Conservation (phyloP, 805 yeast species). For the Yamadazyma laniorum region DNA sequence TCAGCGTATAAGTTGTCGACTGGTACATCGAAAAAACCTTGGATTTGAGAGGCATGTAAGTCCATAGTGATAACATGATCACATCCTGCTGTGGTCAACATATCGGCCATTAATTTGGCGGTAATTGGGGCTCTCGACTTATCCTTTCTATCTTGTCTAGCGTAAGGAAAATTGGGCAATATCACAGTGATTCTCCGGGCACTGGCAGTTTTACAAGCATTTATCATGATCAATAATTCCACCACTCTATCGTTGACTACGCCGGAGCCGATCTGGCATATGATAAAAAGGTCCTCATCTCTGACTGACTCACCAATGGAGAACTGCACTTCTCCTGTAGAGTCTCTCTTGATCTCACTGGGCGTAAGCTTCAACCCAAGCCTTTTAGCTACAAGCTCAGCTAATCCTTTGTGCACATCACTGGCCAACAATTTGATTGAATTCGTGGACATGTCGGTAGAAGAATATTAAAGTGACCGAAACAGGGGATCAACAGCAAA, state of each 20-base stretch:
- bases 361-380: constrained; percentile 72
- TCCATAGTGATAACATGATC: constrained; percentile 96
- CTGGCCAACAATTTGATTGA: constrained; percentile 54
- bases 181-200: constrained; percentile 93
- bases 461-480: no score
- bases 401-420: constrained; percentile 84
- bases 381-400: constrained; percentile 66
- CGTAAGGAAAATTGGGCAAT: constrained; percentile 93
- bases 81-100: constrained; percentile 92
- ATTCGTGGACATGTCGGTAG: constrained; percentile 57
- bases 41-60: constrained; percentile 95
- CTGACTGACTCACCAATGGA: constrained; percentile 74
- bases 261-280: constrained; percentile 78
- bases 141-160: constrained; percentile 96
- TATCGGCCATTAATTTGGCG: constrained; percentile 88
- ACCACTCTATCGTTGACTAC: constrained; percentile 80
- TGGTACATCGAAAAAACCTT: constrained; percentile 93
- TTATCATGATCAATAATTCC: constrained; percentile 86
- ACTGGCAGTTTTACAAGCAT: constrained; percentile 94
- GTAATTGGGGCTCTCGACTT: constrained; percentile 95
- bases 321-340: constrained; percentile 75
- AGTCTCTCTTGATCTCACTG: constrained; percentile 71
- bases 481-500: no score
- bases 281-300: constrained; percentile 78
- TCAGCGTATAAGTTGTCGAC: constrained; percentile 96